Base-by-base conservation (phyloP, 305 asterid species). In the Fraxinus albicans region DNA sequence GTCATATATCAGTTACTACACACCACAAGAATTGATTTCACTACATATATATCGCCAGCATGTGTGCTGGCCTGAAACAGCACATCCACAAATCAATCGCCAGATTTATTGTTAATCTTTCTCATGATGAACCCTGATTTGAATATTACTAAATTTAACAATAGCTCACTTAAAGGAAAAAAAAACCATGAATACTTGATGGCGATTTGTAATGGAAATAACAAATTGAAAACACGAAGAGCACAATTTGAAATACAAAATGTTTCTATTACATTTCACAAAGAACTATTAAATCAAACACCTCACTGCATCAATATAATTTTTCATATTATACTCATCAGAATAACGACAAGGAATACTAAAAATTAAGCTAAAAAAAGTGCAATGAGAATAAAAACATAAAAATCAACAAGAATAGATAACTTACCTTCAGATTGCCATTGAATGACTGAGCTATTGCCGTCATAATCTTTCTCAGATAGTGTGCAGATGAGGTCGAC, bases 341-440 rank as follows among this genome's bases (percentile, higher is more conserved):
- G 3, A 29, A 27, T 12, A 69, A 29, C 8, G 21, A 29, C 10
- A 69, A 29, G 17, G 19, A 9, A 29, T 10, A 23, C 73, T 29
- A 3, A 27, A 40, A 76, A 10, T 31, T 38, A 76, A 47, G 55
- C 36, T 7, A 44, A 36, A 44, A 36, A 44, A 44, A 34, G 65
- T 17, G 67, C 84, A 42, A 82, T 33, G 63, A 58, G 81, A 38
- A 38, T 0, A 38, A 38, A 38, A 38, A 8, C 10, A 38, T 36
- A 36, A 38, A 38, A 38, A 38, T 6, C 44, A 38, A 38, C 12
- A n/a, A 15, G 53, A 60, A 8, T 2, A 60, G 67, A 8, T 21
- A 23, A 19, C 82, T 29, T 85, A 77, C 96, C 96, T 92, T 92
- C 17, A 92, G 85, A 82, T 90, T 92, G 8, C 96, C 96, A 76